Evolutionary conservation across 805 yeast species (phyloP).

Genomic region (Yamadazyma ubonensis): DNA sequence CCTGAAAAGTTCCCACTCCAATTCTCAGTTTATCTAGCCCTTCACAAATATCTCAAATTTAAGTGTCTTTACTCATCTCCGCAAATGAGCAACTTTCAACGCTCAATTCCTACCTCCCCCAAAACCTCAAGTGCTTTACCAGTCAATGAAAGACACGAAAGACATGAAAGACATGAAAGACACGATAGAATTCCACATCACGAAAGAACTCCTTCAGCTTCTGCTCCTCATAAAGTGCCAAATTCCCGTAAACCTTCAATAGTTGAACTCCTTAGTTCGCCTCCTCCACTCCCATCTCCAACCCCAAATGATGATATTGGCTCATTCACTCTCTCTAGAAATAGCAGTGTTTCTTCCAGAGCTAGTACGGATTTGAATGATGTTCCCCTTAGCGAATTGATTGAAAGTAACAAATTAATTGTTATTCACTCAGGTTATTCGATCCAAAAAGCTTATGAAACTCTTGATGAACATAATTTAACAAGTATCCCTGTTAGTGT

Average conservation of each 20-base stretch:
- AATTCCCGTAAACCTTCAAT: slow-evolving; percentile 55
- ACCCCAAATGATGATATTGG: slow-evolving; percentile 39
- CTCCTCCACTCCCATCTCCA: slow-evolving; percentile 59
- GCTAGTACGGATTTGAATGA: slow-evolving; percentile 64
- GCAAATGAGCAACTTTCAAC: slow-evolving; percentile 12
- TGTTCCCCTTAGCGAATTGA: slow-evolving; percentile 66
- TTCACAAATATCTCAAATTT: too few relatives aligned
- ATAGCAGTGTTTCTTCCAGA: slow-evolving; percentile 29
- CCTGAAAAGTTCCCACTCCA: background rate
- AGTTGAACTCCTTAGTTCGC: slow-evolving; percentile 72
- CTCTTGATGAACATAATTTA: slow-evolving; percentile 65
- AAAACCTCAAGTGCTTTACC: slow-evolving; percentile 5
- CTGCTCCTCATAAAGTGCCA: background rate
- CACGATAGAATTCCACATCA: slow-evolving; percentile 1
- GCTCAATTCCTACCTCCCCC: slow-evolving; percentile 12
- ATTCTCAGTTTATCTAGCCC: background rate
- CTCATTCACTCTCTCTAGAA: slow-evolving; percentile 39
- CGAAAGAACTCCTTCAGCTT: slow-evolving; percentile 4
- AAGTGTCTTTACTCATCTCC: background rate
- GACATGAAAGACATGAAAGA: background rate
- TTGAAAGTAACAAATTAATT: slow-evolving; percentile 75
- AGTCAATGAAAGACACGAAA: background rate
- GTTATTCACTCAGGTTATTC: slow-evolving; percentile 64
- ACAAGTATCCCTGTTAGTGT: slow-evolving; percentile 78
- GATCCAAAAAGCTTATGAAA: slow-evolving; percentile 87